A percentile compares a stretch with the other conserved stretches of the same genome.
Conservation (phyloP, 2,329 filamentous ascomycete species). For the Myotisia sp. region DNA sequence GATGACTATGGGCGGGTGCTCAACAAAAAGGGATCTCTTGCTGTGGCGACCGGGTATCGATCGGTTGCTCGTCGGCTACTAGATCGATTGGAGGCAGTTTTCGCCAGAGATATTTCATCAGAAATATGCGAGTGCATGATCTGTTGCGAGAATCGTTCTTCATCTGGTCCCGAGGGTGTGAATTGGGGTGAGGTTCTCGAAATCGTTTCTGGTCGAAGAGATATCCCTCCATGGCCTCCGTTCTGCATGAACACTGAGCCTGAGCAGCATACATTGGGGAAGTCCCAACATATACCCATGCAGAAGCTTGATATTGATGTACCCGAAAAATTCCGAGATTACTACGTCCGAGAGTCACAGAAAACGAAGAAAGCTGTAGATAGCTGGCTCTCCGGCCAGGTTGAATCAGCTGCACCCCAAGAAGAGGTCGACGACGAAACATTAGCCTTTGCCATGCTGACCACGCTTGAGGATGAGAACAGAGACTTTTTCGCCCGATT, state of each 20-base stretch:
- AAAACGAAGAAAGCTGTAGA: constrained; percentile 88
- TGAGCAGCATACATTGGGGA: constrained; percentile 41
- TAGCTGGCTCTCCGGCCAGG: constrained; percentile 72
- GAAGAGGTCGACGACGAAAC: constrained; percentile 92
- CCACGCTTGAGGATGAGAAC: constrained; percentile 62
- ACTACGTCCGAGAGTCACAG: constrained; percentile 81
- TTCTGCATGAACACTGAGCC: constrained; percentile 56
- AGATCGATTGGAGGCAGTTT: constrained; percentile 84
- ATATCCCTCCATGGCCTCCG: constrained; percentile 77
- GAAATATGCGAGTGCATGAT: constrained; percentile 78
- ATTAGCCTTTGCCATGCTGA: constrained; percentile 81
- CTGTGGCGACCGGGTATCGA: constrained; percentile 86
- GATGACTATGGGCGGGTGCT: constrained; percentile 78
- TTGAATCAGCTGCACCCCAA: constrained; percentile 59
- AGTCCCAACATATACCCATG: constrained; percentile 42
- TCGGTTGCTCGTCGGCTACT: constrained; percentile 83
- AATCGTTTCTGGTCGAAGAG: constrained; percentile 73
- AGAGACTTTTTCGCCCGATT: constrained; percentile 72
- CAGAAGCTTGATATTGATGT: constrained; percentile 86
- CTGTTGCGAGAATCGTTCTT: constrained; percentile 52
- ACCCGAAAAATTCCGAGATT: constrained; percentile 80
- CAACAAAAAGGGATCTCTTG: constrained; percentile 70
- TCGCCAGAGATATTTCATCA: constrained; percentile 77
- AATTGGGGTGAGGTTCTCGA: constrained; percentile 95
- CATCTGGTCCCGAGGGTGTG: constrained; percentile 49